Percentiles rank a stretch among this genome's conserved stretches.
Evolutionary conservation across 73 alveolate species (phyloP).

Genomic region (Effrenium voratum): DNA sequence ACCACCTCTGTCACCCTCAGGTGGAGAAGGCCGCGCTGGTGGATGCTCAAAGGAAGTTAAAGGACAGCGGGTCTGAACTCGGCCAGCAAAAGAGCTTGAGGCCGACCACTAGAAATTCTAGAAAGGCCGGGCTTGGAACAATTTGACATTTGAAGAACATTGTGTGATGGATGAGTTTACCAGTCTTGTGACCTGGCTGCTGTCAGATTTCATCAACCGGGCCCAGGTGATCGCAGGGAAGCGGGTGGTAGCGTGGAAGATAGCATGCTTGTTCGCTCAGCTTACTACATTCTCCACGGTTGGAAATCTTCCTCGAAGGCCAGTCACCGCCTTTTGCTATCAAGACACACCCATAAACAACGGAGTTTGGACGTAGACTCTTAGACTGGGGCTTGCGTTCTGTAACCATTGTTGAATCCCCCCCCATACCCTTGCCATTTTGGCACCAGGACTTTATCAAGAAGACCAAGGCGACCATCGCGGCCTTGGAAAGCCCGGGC

Average conservation of each 20-base stretch:
- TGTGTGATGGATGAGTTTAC: neutral
- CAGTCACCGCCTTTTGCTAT: too few relatives aligned
- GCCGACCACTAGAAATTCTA: neutral
- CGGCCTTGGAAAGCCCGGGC: constrained; percentile 2
- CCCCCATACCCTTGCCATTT: neutral
- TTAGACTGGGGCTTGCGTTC: too few relatives aligned
- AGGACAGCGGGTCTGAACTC: neutral
- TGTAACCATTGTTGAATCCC: too few relatives aligned
- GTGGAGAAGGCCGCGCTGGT: constrained; percentile 58
- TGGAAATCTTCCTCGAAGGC: too few relatives aligned
- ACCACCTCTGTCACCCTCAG: neutral
- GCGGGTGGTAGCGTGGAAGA: neutral
- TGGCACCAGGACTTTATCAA: constrained; percentile 25
- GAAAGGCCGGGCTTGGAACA: neutral
- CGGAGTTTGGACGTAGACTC: too few relatives aligned
- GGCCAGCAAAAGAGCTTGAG: neutral
- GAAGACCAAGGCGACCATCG: constrained; percentile 39
- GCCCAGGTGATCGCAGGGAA: neutral
- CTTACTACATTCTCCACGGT: too few relatives aligned
- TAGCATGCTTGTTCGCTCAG: too few relatives aligned
- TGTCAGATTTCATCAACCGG: neutral
- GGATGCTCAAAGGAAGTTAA: constrained; percentile 53
- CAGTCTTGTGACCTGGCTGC: neutral
- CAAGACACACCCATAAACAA: too few relatives aligned
- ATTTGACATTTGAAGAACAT: neutral